These are phyloP conservation scores for Pseudonitzschia delicatissima DNA, from an alignment of 108 stramenopile species.

Conservation along the genomic window DNA sequence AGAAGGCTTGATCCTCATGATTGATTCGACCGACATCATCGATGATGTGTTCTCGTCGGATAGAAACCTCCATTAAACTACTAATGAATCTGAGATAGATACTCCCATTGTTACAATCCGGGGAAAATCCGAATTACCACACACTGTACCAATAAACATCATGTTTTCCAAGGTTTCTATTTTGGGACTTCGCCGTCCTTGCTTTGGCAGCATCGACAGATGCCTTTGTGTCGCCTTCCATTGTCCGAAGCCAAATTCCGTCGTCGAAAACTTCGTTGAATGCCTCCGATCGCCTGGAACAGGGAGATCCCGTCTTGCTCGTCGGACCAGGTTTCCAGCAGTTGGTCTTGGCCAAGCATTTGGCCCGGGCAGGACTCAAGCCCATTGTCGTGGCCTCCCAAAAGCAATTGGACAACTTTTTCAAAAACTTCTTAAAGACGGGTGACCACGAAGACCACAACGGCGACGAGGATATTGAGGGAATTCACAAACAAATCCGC, in stretches of 20 bases:
- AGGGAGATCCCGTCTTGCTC: slow-evolving; percentile 28
- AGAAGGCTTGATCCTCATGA: no score
- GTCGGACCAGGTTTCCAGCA: slow-evolving; percentile 41
- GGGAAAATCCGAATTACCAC: no score
- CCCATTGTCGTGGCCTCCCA: slow-evolving; percentile 37
- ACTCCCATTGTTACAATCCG: no score
- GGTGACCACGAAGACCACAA: neutral
- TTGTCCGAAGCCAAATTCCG: neutral
- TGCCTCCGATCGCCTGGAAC: slow-evolving; percentile 16
- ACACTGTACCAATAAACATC: no score
- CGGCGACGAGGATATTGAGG: slow-evolving; percentile 12
- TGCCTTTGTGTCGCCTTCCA: neutral
- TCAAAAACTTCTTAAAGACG: slow-evolving; percentile 11
- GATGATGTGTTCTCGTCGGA: no score
- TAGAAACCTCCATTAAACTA: no score
- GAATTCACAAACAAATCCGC: slow-evolving; percentile 4
- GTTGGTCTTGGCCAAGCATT: slow-evolving; percentile 32
- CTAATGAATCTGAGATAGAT: no score
- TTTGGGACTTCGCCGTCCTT: neutral
- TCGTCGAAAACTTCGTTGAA: neutral
- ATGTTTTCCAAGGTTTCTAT: neutral
- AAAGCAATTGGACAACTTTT: slow-evolving; percentile 26
- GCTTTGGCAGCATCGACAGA: neutral
- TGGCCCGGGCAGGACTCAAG: slow-evolving; percentile 22
- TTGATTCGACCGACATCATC: no score